Evolutionary conservation across 495 filamentous ascomycete species (phyloP), one percentile per base, ranked within the genome.

Genomic region (Aspergillus heteromorphus): DNA sequence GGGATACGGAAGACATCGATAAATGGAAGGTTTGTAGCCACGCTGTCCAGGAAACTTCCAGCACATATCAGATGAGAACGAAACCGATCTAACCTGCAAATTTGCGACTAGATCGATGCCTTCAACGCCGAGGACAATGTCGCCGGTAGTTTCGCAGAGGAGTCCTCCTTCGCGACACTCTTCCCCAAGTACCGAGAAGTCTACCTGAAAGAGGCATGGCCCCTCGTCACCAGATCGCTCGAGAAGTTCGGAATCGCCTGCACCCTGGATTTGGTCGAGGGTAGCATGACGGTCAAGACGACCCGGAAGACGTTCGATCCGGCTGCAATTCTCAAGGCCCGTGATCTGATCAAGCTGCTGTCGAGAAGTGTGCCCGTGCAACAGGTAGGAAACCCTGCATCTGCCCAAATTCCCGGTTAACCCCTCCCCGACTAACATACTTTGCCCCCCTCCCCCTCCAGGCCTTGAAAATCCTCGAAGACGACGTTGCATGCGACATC

Each of bases 161-260:
- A 99, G 74, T 95, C 87, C 2, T 87, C 87, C 8, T 96, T 96
- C 67, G 83, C 85, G 62, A 91, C 87, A 4, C 84, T 97, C 2
- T 98, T 99, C 72, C 93, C 93, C 42, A 97, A 97, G 73, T 99
- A 99, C 73, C 89, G 95, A 55, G 93, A 99, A 78, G 79, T 87
- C 34, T 97, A 97, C 64, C 79, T 97, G 54, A 87, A 86, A 57
- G 87, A 93, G 72, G 87, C 91, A 62, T 99, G 93, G 93, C 91
- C 93, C 1, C 65, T 81, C 47, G 75, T 88, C 38, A 97, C 91
- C 20, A 84, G 86, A 53, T 73, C 87, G 1, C 81, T 96, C 56
- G 87, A 91, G 63, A 92, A 89, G 71, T 73, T 82, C 56, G 85
- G 87, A 58, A 88, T 97, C 43, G 87, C 85, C 16, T 96, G 92